A percentile compares a stretch with the other conserved stretches of the same genome.
These are phyloP conservation scores for Pleurotus tuber-regium DNA, from an alignment of 768 basidiomycete genomes.

Conservation along the genomic window DNA sequence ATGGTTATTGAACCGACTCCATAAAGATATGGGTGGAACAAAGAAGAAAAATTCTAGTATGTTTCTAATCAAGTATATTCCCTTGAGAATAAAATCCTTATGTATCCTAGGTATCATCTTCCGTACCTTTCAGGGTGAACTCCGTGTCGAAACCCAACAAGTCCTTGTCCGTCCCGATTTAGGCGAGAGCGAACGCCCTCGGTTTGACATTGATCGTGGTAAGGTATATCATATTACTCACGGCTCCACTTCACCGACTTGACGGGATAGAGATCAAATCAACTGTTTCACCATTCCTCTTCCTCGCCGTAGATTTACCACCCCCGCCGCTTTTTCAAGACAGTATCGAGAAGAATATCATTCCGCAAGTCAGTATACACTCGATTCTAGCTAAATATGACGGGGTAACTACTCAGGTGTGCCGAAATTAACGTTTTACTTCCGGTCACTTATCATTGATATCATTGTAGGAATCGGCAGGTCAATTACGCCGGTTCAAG, in stretches of 20 bases:
- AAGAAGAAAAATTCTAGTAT: slow-evolving; percentile 88
- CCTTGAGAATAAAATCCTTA: slow-evolving; percentile 13
- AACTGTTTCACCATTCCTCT: slow-evolving; percentile 86
- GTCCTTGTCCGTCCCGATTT: slow-evolving; percentile 80
- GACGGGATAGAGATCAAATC: slow-evolving; percentile 73
- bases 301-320: slow-evolving; percentile 93
- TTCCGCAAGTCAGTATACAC: slow-evolving; percentile 93
- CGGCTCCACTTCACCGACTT: slow-evolving; percentile 3
- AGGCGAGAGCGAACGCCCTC: slow-evolving; percentile 76
- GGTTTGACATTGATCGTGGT: slow-evolving; percentile 96
- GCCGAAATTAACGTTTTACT: slow-evolving; percentile 21
- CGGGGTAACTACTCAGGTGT: slow-evolving; percentile 83
- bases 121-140: slow-evolving; percentile 90
- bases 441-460: background rate
- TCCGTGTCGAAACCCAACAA: slow-evolving; percentile 91
- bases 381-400: slow-evolving; percentile 93
- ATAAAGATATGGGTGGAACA: slow-evolving; percentile 92
- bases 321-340: slow-evolving; percentile 98
- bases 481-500: slow-evolving; percentile 85
- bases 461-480: slow-evolving; percentile 70
- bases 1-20: slow-evolving; percentile 92
- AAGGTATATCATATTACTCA: slow-evolving; percentile 20
- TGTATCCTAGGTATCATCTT: slow-evolving; percentile 75
- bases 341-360: slow-evolving; percentile 95
- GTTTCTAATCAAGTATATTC: slow-evolving; percentile 25